Evolutionary conservation across 352 stramenopile genomes (phyloP).

Genomic region (Globisporangium heterothallicum): DNA sequence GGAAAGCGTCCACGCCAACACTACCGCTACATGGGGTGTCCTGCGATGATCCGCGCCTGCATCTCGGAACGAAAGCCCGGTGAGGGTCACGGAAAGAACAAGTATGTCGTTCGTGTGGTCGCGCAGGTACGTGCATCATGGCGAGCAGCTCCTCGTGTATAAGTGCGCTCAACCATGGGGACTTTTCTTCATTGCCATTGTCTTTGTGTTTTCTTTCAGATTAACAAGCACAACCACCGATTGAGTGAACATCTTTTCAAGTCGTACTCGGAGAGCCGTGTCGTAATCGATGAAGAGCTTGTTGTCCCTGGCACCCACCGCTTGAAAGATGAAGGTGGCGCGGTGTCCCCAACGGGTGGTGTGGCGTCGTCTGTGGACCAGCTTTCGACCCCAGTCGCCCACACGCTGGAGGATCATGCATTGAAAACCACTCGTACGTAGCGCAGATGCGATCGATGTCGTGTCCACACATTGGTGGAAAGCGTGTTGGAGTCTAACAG

Average conservation of each 20-base stretch:
- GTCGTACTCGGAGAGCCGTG: conserved; percentile 81
- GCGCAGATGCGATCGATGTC: too few species aligned
- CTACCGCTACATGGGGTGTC: conserved; percentile 82
- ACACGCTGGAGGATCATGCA: conserved; percentile 48
- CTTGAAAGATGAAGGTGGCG: conserved; percentile 40
- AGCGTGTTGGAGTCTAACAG: too few species aligned
- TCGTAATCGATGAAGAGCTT: conserved; percentile 81
- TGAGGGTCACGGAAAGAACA: conserved; percentile 52
- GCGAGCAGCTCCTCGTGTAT: neutral
- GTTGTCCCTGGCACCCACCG: conserved; percentile 42
- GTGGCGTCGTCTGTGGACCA: conserved; percentile 26
- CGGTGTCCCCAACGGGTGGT: conserved; percentile 7
- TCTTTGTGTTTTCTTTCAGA: conserved; percentile 20
- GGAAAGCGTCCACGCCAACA: conserved; percentile 74
- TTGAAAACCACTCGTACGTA: conserved; percentile 47
- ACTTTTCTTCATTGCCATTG: neutral
- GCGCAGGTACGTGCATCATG: conserved; percentile 36
- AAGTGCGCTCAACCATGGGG: too few species aligned
- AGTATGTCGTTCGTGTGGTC: conserved; percentile 80
- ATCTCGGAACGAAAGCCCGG: conserved; percentile 73
- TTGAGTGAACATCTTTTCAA: conserved; percentile 84
- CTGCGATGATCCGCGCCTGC: conserved; percentile 76
- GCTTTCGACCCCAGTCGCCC: conserved; percentile 17
- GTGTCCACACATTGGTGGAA: too few species aligned
- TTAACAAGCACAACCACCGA: conserved; percentile 84